Percentiles rank a stretch among this genome's conserved stretches.
Conservation (phyloP, 169 alveolate genomes). For the Babesia ovata region DNA sequence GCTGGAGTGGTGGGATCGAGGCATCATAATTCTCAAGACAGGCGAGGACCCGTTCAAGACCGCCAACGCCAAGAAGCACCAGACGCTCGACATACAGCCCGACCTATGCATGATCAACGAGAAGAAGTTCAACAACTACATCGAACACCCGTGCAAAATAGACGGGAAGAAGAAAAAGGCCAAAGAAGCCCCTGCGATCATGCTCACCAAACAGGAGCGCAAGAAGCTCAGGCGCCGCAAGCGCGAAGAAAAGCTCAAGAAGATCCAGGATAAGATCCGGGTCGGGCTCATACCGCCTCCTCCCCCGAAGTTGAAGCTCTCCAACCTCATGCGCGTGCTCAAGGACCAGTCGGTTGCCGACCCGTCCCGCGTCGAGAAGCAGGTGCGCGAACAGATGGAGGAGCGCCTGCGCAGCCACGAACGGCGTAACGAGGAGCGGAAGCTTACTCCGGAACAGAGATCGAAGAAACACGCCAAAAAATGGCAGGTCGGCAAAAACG, state of each 20-base stretch:
- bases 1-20: conserved; percentile 72
- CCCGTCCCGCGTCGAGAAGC: conserved; percentile 85
- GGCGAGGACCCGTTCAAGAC: conserved; percentile 69
- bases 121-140: conserved; percentile 74
- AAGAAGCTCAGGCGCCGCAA: conserved; percentile 82
- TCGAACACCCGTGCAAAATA: conserved; percentile 86
- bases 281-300: conserved; percentile 90
- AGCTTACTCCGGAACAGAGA: conserved; percentile 79
- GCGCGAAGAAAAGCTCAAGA: conserved; percentile 84
- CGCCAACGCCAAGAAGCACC: conserved; percentile 57
- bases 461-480: conserved; percentile 81
- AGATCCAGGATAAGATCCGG: conserved; percentile 86
- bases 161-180: conserved; percentile 71
- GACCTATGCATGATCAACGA: conserved; percentile 55
- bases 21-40: conserved; percentile 48
- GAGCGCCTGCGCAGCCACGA: conserved; percentile 85
- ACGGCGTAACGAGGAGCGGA: conserved; percentile 78
- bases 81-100: conserved; percentile 44
- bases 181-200: conserved; percentile 69
- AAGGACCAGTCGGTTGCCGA: conserved; percentile 83
- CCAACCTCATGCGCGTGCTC: conserved; percentile 84
- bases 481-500: conserved; percentile 81
- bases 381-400: conserved; percentile 85
- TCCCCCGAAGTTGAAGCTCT: conserved; percentile 86
- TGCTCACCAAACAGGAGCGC: conserved; percentile 79